phyloP scores from a whole-genome alignment of 768 basidiomycete genomes.

The Kwoniella europaea region DNA sequence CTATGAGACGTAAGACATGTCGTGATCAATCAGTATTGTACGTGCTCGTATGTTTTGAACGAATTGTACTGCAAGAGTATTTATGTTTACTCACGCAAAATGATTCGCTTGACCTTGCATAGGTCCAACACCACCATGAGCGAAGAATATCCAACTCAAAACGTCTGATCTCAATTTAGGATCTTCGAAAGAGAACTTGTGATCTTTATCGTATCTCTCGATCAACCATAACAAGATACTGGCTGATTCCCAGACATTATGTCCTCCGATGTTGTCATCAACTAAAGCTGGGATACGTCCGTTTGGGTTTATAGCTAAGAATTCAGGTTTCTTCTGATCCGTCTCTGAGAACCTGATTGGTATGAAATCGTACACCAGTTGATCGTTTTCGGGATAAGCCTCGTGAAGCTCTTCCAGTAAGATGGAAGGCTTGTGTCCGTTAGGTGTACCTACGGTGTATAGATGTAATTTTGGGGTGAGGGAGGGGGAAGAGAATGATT shows the following conservation, averaged over 20 bases:
- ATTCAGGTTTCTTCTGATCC: constrained; percentile 82
- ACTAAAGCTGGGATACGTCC: constrained; percentile 59
- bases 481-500: constrained; percentile 14
- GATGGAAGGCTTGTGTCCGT: constrained; percentile 62
- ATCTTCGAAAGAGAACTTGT: constrained; percentile 68
- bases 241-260: constrained; percentile 62
- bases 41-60: too few relatives aligned
- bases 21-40: too few relatives aligned
- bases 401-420: constrained; percentile 70
- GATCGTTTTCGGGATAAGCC: constrained; percentile 58
- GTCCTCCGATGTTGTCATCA: constrained; percentile 52
- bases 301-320: constrained; percentile 65
- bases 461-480: constrained; percentile 56
- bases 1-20: too few relatives aligned
- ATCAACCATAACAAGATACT: constrained; percentile 81
- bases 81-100: too few relatives aligned
- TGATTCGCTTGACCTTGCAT: constrained; percentile 82
- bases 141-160: constrained; percentile 87
- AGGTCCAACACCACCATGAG: constrained; percentile 66
- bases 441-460: constrained; percentile 67
- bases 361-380: constrained; percentile 55
- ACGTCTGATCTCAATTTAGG: constrained; percentile 70
- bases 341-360: constrained; percentile 67
- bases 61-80: too few relatives aligned
- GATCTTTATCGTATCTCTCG: constrained; percentile 75